phyloP scores from a whole-genome alignment of 108 stramenopile species.

The Nitzschia putrida region DNA sequence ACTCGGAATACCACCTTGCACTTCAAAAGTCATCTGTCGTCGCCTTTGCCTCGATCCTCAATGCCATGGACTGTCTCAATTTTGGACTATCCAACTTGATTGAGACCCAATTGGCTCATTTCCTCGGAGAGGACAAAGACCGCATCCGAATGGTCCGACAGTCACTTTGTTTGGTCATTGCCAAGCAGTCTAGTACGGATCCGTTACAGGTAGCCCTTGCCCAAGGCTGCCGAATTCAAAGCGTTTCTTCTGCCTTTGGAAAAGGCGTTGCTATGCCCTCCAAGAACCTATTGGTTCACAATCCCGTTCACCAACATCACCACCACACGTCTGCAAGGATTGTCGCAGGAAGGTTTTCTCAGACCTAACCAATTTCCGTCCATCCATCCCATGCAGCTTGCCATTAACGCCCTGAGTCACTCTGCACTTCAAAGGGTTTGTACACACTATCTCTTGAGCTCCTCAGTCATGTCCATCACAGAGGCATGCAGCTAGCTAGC shows the following conservation, averaged over 20 bases:
- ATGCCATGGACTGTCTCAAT: slow-evolving; percentile 25
- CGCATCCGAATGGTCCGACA: not conserved
- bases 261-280: too few relatives aligned
- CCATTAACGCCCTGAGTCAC: too few relatives aligned
- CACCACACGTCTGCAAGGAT: not conserved
- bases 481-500: too few relatives aligned
- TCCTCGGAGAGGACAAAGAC: not conserved
- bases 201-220: too few relatives aligned
- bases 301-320: not conserved
- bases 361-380: not conserved
- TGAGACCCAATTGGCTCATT: not conserved
- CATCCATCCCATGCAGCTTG: too few relatives aligned
- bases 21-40: slow-evolving; percentile 7
- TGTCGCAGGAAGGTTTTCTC: not conserved
- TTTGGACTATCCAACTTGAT: slow-evolving; percentile 1
- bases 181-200: not conserved
- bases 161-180: not conserved
- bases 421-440: too few relatives aligned
- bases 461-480: too few relatives aligned
- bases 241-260: not conserved
- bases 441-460: too few relatives aligned
- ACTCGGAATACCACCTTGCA: slow-evolving; percentile 25
- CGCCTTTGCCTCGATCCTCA: slow-evolving; percentile 25
- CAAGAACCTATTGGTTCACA: too few relatives aligned
- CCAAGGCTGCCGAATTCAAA: too few relatives aligned